Conservation (phyloP, 805 yeast species). For the Wickerhamiella slavikovae region DNA sequence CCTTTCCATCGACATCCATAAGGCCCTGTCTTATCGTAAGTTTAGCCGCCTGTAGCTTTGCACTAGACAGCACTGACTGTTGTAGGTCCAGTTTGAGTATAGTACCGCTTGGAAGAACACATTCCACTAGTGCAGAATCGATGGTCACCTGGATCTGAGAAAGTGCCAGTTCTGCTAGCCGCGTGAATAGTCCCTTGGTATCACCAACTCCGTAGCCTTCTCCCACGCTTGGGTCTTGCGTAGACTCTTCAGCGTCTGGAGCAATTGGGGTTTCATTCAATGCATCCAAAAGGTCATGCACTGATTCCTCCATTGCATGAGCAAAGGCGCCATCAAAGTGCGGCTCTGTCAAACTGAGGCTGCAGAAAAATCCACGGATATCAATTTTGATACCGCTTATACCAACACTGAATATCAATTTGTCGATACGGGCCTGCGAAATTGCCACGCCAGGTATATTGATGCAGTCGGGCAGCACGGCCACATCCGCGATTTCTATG, state of each 20-base stretch:
- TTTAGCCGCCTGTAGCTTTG: neutral
- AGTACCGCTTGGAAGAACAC: neutral
- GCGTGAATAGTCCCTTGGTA: conserved; percentile 11
- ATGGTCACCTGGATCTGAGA: conserved; percentile 13
- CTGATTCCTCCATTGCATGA: conserved; percentile 8
- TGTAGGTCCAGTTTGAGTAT: neutral
- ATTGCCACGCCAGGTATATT: conserved; percentile 37
- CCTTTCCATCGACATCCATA: neutral
- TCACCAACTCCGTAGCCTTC: conserved; percentile 17
- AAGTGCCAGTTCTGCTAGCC: conserved; percentile 21
- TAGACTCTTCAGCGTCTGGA: neutral
- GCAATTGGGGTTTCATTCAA: neutral
- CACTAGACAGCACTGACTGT: neutral
- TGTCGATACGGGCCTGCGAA: conserved; percentile 30
- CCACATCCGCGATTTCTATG: conserved; percentile 30
- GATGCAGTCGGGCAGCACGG: conserved; percentile 52
- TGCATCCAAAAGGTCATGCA: conserved; percentile 6
- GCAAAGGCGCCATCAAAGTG: conserved; percentile 11
- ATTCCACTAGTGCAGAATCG: neutral
- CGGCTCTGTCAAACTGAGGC: conserved; percentile 8
- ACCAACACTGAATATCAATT: too few species aligned
- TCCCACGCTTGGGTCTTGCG: neutral
- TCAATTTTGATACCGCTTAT: conserved; percentile 48
- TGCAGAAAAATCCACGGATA: conserved; percentile 34
- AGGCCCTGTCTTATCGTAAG: neutral